These are phyloP conservation scores for Aspergillus quadricinctus DNA, from an alignment of 2,329 filamentous ascomycete species.

Conservation along the genomic window DNA sequence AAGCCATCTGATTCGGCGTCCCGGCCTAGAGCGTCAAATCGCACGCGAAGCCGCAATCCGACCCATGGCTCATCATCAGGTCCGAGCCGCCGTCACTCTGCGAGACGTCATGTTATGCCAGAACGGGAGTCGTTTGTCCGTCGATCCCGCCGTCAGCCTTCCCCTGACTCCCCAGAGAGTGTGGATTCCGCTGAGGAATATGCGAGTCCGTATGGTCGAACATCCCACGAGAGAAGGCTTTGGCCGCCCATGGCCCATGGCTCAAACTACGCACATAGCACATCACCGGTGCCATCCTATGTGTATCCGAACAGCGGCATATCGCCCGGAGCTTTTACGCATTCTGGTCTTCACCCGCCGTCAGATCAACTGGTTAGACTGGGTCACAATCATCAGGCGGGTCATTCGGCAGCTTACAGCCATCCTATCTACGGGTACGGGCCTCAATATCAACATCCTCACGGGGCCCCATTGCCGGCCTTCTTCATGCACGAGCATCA, in stretches of 20 bases:
- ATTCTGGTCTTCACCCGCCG: conserved; percentile 21
- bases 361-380: conserved; percentile 34
- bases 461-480: conserved; percentile 22
- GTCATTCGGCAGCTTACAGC: conserved; percentile 23
- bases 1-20: conserved; percentile 47
- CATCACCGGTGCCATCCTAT: conserved; percentile 39
- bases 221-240: conserved; percentile 28
- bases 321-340: conserved; percentile 23
- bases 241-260: conserved; percentile 30
- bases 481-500: conserved; percentile 28
- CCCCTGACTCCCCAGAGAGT: conserved; percentile 55
- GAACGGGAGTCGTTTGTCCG: conserved; percentile 35
- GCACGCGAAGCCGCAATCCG: conserved; percentile 33
- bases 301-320: conserved; percentile 27
- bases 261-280: conserved; percentile 36
- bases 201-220: conserved; percentile 42
- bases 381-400: conserved; percentile 20
- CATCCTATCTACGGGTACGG: conserved; percentile 27
- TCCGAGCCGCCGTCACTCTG: conserved; percentile 34
- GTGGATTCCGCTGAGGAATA: conserved; percentile 64
- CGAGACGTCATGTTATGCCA: conserved; percentile 33
- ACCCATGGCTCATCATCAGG: conserved; percentile 34
- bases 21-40: conserved; percentile 38
- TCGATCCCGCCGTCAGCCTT: conserved; percentile 42
- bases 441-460: conserved; percentile 23